Conservation (phyloP, 2,329 filamentous ascomycete species). For the Onygena corvina region DNA sequence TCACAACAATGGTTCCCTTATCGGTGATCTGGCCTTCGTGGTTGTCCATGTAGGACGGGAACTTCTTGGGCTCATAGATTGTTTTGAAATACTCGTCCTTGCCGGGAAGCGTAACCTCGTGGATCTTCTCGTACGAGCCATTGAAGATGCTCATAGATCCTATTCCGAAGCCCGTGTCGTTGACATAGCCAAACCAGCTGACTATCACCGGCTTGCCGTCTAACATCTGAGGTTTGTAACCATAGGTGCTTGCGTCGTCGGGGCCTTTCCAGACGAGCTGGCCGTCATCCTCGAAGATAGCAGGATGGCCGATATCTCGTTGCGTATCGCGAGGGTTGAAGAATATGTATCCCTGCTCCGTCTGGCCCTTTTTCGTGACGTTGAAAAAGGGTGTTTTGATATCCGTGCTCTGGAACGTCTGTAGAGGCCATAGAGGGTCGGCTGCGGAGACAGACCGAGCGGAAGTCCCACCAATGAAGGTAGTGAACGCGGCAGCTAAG, state of each 20-base stretch:
- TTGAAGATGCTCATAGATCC: constrained; percentile 17
- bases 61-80: constrained; percentile 11
- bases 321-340: constrained; percentile 23
- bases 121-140: constrained; percentile 14
- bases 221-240: constrained; percentile 25
- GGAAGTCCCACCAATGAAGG: not conserved
- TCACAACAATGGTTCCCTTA: constrained; percentile 34
- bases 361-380: constrained; percentile 23
- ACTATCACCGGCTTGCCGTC: constrained; percentile 27
- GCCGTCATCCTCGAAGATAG: constrained; percentile 28
- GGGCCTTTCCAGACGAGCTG: constrained; percentile 29
- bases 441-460: not conserved
- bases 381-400: constrained; percentile 23
- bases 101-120: constrained; percentile 10
- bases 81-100: constrained; percentile 11
- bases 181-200: constrained; percentile 27
- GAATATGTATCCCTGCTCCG: constrained; percentile 27
- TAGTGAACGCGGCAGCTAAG: not conserved
- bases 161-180: constrained; percentile 16
- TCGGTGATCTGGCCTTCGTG: constrained; percentile 37
- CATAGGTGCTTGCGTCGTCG: constrained; percentile 21
- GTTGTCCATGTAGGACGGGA: constrained; percentile 26
- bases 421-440: constrained; percentile 13
- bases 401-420: constrained; percentile 14
- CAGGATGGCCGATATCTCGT: constrained; percentile 21